phyloP scores from a whole-genome alignment of 2,329 filamentous ascomycete genomes.

The Cadophora gregata region DNA sequence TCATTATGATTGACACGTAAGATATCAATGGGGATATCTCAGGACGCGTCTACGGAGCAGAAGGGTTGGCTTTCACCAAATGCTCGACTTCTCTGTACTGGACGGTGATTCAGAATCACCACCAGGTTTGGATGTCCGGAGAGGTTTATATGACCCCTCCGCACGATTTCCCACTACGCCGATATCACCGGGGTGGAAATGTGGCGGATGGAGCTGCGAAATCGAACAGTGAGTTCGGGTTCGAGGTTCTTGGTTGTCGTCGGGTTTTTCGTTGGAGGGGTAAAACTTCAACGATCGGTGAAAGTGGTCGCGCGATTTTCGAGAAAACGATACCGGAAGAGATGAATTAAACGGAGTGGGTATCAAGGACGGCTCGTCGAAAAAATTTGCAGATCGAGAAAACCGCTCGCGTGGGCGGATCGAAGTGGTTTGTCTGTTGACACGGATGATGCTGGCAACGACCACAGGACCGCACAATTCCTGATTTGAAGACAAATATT shows the following conservation, averaged over 20 bases:
- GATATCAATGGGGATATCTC: slow-evolving; percentile 19
- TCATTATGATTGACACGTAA: slow-evolving; percentile 47
- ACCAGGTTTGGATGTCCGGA: slow-evolving; percentile 45
- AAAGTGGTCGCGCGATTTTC: slow-evolving; percentile 16
- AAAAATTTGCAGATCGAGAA: slow-evolving; percentile 31
- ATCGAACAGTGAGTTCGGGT: slow-evolving; percentile 15
- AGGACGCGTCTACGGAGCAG: slow-evolving; percentile 25
- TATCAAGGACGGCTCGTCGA: slow-evolving; percentile 28
- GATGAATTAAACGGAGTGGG: slow-evolving; percentile 20
- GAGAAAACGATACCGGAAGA: slow-evolving; percentile 18
- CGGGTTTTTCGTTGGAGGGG: slow-evolving; percentile 11
- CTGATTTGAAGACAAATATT: slow-evolving; percentile 31
- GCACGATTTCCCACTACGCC: slow-evolving; percentile 39
- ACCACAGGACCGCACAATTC: slow-evolving; percentile 31
- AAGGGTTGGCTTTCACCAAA: slow-evolving; percentile 25
- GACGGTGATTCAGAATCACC: slow-evolving; percentile 38
- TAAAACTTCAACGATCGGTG: slow-evolving; percentile 8
- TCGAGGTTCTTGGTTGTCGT: slow-evolving; percentile 13
- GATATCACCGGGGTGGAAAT: slow-evolving; percentile 21
- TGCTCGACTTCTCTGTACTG: slow-evolving; percentile 28
- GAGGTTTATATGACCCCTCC: slow-evolving; percentile 48
- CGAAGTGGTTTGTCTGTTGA: slow-evolving; percentile 38
- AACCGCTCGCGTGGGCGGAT: slow-evolving; percentile 36
- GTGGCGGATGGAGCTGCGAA: slow-evolving; percentile 13
- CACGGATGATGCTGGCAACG: slow-evolving; percentile 36